A percentile compares a stretch with the other conserved stretches of the same genome.
phyloP scores from a whole-genome alignment of 208 protist genomes.

The Pavlovales sp. region DNA sequence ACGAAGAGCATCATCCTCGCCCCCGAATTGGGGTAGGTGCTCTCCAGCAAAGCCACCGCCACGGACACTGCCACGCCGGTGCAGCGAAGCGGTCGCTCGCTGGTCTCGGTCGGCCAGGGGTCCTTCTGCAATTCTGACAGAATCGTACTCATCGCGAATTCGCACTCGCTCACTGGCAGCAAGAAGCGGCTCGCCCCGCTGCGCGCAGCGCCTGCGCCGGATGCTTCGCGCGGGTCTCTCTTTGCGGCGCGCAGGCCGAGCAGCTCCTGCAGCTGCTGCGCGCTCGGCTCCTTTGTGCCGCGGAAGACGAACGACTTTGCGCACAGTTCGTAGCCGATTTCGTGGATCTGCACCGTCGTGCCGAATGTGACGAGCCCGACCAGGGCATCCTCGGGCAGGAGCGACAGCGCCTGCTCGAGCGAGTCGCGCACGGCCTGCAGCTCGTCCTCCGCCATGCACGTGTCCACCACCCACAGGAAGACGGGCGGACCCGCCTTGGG shows the following conservation, averaged over 20 bases:
- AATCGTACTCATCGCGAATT: constrained; percentile 73
- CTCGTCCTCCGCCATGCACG: constrained; percentile 75
- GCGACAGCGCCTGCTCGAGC: constrained; percentile 76
- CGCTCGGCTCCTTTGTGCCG: constrained; percentile 65
- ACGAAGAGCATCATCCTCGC: constrained; percentile 86
- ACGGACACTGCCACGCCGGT: constrained; percentile 92
- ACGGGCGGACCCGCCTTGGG: constrained; percentile 55
- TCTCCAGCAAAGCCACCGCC: constrained; percentile 82
- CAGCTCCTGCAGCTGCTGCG: constrained; percentile 34
- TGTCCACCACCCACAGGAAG: constrained; percentile 94
- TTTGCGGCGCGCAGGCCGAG: neutral
- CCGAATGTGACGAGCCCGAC: constrained; percentile 94
- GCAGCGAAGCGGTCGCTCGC: constrained; percentile 78
- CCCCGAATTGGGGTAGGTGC: neutral
- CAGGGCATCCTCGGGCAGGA: constrained; percentile 81
- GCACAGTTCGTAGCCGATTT: constrained; percentile 67
- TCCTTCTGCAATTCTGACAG: constrained; percentile 88
- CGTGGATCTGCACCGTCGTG: constrained; percentile 80
- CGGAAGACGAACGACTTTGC: constrained; percentile 74
- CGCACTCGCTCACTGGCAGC: constrained; percentile 67
- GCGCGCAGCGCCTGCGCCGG: neutral
- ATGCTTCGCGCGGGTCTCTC: too few relatives aligned
- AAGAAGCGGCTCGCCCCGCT: constrained; percentile 64
- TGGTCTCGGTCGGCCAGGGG: constrained; percentile 68
- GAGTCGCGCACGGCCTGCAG: constrained; percentile 77